Evolutionary conservation across 495 filamentous ascomycete genomes (phyloP).

Genomic region (Glutinoglossum americanum): DNA sequence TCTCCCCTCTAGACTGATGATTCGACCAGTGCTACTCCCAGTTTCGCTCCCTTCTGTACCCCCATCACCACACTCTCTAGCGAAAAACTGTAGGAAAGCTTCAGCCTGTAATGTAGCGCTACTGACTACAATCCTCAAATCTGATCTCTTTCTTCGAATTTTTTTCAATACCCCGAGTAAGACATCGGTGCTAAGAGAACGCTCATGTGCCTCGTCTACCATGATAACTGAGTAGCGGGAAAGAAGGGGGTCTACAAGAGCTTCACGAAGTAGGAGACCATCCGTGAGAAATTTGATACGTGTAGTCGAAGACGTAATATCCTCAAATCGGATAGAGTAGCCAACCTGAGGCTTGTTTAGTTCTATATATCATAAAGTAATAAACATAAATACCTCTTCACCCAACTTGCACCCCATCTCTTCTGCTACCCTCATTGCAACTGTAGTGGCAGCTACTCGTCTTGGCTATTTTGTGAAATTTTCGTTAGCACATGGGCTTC

Average conservation of each 20-base stretch:
- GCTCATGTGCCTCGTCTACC: slow-evolving; percentile 96
- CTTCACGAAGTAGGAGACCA: slow-evolving; percentile 83
- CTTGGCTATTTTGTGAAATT: slow-evolving; percentile 51
- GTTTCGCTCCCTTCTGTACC: slow-evolving; percentile 6
- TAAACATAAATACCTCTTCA: slow-evolving; percentile 32
- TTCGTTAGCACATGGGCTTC: neutral
- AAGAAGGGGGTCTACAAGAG: slow-evolving; percentile 76
- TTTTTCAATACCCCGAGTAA: slow-evolving; percentile 90
- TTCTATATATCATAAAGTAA: neutral
- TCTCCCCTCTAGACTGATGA: slow-evolving; percentile 77
- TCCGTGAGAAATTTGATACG: slow-evolving; percentile 94
- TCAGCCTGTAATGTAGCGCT: slow-evolving; percentile 90
- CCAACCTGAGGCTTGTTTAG: slow-evolving; percentile 32
- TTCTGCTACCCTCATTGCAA: slow-evolving; percentile 76
- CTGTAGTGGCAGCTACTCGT: slow-evolving; percentile 79
- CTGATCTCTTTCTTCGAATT: slow-evolving; percentile 58
- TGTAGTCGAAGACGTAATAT: slow-evolving; percentile 71
- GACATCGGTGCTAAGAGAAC: slow-evolving; percentile 84
- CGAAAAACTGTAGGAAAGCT: slow-evolving; percentile 69
- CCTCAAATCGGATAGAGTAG: slow-evolving; percentile 92
- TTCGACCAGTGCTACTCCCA: slow-evolving; percentile 33
- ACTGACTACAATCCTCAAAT: slow-evolving; percentile 76
- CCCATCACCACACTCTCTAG: slow-evolving; percentile 21
- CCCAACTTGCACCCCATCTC: slow-evolving; percentile 82
- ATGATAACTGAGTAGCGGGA: slow-evolving; percentile 93